Conservation (phyloP, 2,329 filamentous ascomycete genomes). For the Venturia effusa region DNA sequence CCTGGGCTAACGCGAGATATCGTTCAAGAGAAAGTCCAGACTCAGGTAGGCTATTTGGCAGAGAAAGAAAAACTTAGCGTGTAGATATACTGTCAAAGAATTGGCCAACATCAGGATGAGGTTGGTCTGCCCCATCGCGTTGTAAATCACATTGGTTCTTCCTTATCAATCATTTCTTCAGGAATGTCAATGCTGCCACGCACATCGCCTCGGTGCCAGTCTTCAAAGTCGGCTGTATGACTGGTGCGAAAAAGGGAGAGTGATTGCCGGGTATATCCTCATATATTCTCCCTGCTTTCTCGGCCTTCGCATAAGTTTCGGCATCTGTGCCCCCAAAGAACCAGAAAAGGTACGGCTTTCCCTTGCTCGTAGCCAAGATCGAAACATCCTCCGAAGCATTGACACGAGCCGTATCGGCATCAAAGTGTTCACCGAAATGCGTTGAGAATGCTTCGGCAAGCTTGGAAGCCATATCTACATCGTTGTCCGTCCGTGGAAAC, state of each 20-base stretch:
- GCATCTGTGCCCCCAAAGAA: conserved; percentile 43
- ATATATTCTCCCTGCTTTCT: conserved; percentile 33
- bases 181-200: conserved; percentile 39
- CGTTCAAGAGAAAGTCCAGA: too few relatives aligned
- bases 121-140: too few relatives aligned
- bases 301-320: conserved; percentile 38
- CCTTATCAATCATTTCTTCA: conserved; percentile 16
- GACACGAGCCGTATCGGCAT: conserved; percentile 29
- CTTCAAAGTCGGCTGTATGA: conserved; percentile 46
- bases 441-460: conserved; percentile 34
- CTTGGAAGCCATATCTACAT: conserved; percentile 30
- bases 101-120: too few relatives aligned
- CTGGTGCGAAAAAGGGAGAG: conserved; percentile 47
- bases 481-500: conserved; percentile 44
- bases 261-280: conserved; percentile 49
- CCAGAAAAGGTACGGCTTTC: conserved; percentile 44
- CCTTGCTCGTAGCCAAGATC: conserved; percentile 40
- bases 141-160: too few relatives aligned
- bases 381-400: conserved; percentile 48
- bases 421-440: conserved; percentile 33
- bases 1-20: too few relatives aligned
- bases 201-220: conserved; percentile 35
- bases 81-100: too few relatives aligned
- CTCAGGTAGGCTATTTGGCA: too few relatives aligned
- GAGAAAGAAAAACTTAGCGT: too few relatives aligned